Base-by-base conservation (phyloP, 805 yeast species). In the Ogataea trehalophila region DNA sequence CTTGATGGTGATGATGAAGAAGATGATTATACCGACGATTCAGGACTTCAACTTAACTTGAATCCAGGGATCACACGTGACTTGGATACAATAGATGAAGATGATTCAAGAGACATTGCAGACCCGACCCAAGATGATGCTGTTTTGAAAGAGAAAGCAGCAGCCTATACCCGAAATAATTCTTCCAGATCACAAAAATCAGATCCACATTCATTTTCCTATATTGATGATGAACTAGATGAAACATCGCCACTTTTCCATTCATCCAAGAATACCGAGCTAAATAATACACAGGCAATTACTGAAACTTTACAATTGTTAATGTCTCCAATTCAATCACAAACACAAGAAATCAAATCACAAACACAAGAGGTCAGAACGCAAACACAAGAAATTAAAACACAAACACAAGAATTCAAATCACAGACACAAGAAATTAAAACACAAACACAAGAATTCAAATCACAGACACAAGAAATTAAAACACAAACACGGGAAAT, bases 11-110 rank as follows among this genome's bases (percentile, higher is more conserved):
- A 53, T 20, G 50, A 43, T 6, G 56, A 52, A 6, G 52, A 48
- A 2, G 51, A 42, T 6, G 44, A 47, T 26, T 55, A 47, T 20
- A 42, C 53, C 5, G 59, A 54, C 33, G 59, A 49, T 20, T 62
- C 67, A 5, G 59, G 56, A 8, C 49, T 57, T 6, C 49, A 50
- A 13, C 34, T 63, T 16, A 61, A 63, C 31, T 46, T 61, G 14
- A 49, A 57, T 36, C 52, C 58, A 13, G 49, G 50, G 4, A 39
- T 26, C 14, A 39, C 17, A 26, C 31, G 26, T 15, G 18, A n/a
- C 9, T 39, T 39, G 16, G 33, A 16, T 18, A 15, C n/a, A 7
- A 23, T 17, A 11, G 31, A 26, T 11, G 31, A 29, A 6, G 33
- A 41, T 11, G 11, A 6, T 9, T 33, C 33, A 33, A 14, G 20